Percentiles rank a stretch among this genome's conserved stretches.
phyloP scores from a whole-genome alignment of 441 rosid species.

The Manihot esculenta region DNA sequence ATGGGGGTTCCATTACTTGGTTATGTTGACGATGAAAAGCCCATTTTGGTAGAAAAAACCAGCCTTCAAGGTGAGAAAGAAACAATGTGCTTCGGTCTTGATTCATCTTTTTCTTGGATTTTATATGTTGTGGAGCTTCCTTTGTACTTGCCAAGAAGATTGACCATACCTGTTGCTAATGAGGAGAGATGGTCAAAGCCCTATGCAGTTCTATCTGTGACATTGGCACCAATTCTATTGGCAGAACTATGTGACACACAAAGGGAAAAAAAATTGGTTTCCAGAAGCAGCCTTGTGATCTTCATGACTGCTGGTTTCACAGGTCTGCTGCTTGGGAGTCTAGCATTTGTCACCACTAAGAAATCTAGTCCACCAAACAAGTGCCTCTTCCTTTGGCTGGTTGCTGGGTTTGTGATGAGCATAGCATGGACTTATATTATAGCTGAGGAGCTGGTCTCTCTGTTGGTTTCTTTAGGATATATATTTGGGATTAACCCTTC shows the following conservation, averaged over 20 bases:
- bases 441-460: slow-evolving; percentile 73
- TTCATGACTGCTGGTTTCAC: slow-evolving; percentile 47
- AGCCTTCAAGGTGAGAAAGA: slow-evolving; percentile 20
- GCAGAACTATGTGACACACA: slow-evolving; percentile 58
- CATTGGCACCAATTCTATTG: slow-evolving; percentile 64
- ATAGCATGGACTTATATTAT: slow-evolving; percentile 82
- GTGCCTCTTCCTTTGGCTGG: slow-evolving; percentile 63
- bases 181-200: slow-evolving; percentile 80
- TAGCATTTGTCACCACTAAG: slow-evolving; percentile 59
- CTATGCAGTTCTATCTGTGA: slow-evolving; percentile 58
- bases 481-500: slow-evolving; percentile 79
- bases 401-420: slow-evolving; percentile 80
- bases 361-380: slow-evolving; percentile 58
- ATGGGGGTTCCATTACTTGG: slow-evolving; percentile 65
- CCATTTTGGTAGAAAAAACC: slow-evolving; percentile 23
- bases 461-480: slow-evolving; percentile 61
- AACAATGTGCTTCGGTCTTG: slow-evolving; percentile 20
- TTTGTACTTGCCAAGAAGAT: slow-evolving; percentile 70
- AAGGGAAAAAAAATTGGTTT: slow-evolving; percentile 31
- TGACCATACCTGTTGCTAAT: slow-evolving; percentile 71
- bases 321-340: slow-evolving; percentile 58
- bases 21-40: slow-evolving; percentile 52
- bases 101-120: slow-evolving; percentile 35
- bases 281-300: slow-evolving; percentile 36
- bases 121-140: slow-evolving; percentile 59